phyloP scores from a whole-genome alignment of 2,329 filamentous ascomycete species.

The Periconia sp. region DNA sequence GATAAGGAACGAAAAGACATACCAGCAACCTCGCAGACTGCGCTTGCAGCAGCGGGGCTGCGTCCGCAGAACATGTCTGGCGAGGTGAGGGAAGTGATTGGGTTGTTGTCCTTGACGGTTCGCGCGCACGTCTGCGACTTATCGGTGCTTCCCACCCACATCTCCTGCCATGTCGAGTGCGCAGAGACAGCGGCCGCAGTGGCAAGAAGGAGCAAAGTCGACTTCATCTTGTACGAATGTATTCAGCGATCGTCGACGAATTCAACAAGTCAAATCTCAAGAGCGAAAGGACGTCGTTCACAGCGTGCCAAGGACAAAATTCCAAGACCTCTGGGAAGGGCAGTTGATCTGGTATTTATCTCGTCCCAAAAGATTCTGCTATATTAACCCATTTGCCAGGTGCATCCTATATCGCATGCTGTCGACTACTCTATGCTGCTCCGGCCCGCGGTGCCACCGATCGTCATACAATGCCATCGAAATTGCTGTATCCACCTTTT shows the following conservation, averaged over 20 bases:
- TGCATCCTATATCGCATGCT: too few relatives aligned
- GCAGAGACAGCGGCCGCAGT: conserved; percentile 41
- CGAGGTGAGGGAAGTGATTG: conserved; percentile 35
- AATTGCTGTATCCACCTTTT: conserved; percentile 3
- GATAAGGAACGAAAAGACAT: conserved; percentile 8
- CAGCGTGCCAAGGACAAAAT: too few relatives aligned
- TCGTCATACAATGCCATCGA: conserved; percentile 12
- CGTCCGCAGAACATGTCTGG: conserved; percentile 46
- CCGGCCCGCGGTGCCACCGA: conserved; percentile 10
- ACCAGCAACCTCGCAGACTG: conserved; percentile 44
- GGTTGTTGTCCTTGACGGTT: conserved; percentile 44
- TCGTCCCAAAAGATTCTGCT: too few relatives aligned
- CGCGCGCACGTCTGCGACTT: conserved; percentile 36
- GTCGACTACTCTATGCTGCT: conserved; percentile 1
- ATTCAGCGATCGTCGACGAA: too few relatives aligned
- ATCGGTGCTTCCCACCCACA: conserved; percentile 45
- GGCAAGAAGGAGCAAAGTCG: conserved; percentile 38
- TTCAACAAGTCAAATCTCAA: background rate
- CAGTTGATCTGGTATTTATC: conserved; percentile 10
- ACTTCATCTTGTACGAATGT: conserved; percentile 32
- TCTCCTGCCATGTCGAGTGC: conserved; percentile 47
- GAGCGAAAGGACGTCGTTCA: conserved; percentile 5
- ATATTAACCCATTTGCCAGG: too few relatives aligned
- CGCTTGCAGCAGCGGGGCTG: conserved; percentile 27
- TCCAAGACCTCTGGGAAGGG: too few relatives aligned